Evolutionary conservation across 2,329 filamentous ascomycete species (phyloP), one percentile per base, ranked within the genome.

Genomic region (Byssothecium circinans): DNA sequence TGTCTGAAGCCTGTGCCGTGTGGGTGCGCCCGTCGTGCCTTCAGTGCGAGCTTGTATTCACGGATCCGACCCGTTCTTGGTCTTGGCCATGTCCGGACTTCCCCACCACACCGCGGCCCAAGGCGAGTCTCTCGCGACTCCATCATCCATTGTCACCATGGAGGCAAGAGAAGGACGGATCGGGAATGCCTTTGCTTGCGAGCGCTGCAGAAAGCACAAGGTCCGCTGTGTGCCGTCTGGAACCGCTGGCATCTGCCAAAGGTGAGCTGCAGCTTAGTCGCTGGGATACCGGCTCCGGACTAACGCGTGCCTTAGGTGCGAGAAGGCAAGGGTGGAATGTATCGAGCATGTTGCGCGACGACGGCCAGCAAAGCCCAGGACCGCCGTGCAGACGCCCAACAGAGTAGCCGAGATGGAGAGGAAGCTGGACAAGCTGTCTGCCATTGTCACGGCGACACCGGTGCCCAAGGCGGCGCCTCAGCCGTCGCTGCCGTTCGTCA

Each of bases 121-220:
- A 38, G 50, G 41, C 58, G 55, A 57, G 37, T 54, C 57, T 51
- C 57, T 58, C 49, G 56, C 52, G 45, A 57, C 59, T 57, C 48
- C 61, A 50, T 58, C 42, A 52, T 56, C 60, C 50, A 59, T 53
- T 43, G 47, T 56, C 63, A 54, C 58, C 49, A 68, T 69, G 65
- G 66, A 69, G 38, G 56, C 54, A 57, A 66, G 60, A 61, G 66
- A 69, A 52, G 65, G 64, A 25, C 63, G 66, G 50, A 64, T 62
- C 49, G 65, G 67, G 36, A 70, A 70, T 46, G 65, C 67, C 3
- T 69, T 69, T 59, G 67, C 67, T 36, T 70, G 67, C 46, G 67
- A 69, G 45, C 53, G 67, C 25, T 70, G 67, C 47, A 58, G 67
- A 35, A 67, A 68, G 48, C 67, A 70, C 59, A 70, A 70, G 46